Conservation (phyloP, 2,329 filamentous ascomycete genomes). For the Magnaporthiopsis rhizophila region DNA sequence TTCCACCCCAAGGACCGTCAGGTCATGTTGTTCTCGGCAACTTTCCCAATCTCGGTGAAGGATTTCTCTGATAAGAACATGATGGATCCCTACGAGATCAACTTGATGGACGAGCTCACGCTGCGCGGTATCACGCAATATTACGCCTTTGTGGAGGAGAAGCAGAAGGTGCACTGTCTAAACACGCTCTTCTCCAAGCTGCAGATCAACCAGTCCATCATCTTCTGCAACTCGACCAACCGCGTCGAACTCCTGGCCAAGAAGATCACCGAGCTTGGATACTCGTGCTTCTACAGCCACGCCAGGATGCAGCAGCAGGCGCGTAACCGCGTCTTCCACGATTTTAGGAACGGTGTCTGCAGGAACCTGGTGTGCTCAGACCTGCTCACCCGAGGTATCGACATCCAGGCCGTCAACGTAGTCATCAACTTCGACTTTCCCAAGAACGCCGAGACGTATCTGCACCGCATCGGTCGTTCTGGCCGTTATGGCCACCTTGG, state of each 20-base stretch:
- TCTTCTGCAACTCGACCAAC: conserved; percentile 99
- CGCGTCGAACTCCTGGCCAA: conserved; percentile 95
- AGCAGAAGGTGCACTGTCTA: conserved; percentile 97
- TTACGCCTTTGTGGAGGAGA: conserved; percentile 98
- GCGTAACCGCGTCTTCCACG: conserved; percentile 97
- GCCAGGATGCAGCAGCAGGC: conserved; percentile 96
- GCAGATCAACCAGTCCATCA: conserved; percentile 99
- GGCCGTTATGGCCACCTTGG: conserved; percentile 95
- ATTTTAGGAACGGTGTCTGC: conserved; percentile 96
- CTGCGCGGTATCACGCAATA: conserved; percentile 98
- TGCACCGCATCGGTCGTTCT: conserved; percentile 96
- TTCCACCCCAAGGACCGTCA: conserved; percentile 97
- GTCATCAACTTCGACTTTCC: conserved; percentile 99
- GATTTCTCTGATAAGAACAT: conserved; percentile 98
- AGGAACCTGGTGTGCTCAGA: conserved; percentile 98
- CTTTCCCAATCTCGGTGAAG: conserved; percentile 95
- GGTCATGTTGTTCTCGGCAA: conserved; percentile 98
- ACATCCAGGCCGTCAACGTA: conserved; percentile 98
- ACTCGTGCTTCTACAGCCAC: conserved; percentile 99
- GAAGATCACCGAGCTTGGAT: conserved; percentile 98
- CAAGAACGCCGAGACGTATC: conserved; percentile 97
- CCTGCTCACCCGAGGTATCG: conserved; percentile 93
- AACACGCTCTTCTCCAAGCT: conserved; percentile 99
- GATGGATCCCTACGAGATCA: conserved; percentile 94
- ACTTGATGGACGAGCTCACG: conserved; percentile 98